Conservation (phyloP, 768 basidiomycete species). For the Sporobolomyces pararoseus region DNA sequence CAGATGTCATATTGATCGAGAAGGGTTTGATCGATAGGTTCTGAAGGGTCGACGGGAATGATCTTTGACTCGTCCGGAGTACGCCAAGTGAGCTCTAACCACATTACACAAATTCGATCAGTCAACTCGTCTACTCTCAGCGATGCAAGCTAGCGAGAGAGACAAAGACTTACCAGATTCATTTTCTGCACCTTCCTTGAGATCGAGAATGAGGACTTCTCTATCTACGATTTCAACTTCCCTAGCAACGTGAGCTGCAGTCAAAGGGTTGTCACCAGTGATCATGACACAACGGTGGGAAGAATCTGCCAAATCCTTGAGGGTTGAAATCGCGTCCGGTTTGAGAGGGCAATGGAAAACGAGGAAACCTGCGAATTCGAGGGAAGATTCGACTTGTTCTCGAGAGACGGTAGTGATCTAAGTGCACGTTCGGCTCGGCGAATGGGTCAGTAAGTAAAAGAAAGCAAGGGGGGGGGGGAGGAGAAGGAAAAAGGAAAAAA, state of each 20-base stretch:
- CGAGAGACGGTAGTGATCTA: constrained; percentile 86
- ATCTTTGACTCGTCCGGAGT: constrained; percentile 87
- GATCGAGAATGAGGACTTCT: constrained; percentile 84
- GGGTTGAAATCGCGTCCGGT: constrained; percentile 77
- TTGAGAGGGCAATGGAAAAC: constrained; percentile 99
- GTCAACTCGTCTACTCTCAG: neutral
- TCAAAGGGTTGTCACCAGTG: constrained; percentile 96
- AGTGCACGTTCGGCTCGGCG: neutral
- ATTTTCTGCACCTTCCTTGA: constrained; percentile 71
- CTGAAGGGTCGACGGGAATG: constrained; percentile 74
- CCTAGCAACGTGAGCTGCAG: constrained; percentile 88
- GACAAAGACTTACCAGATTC: constrained; percentile 60
- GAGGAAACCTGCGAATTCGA: constrained; percentile 89
- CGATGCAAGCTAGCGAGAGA: neutral
- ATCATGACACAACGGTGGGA: constrained; percentile 99
- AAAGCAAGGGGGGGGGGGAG: neutral
- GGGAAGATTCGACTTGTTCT: constrained; percentile 69
- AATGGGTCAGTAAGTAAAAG: neutral
- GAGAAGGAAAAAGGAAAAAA: no score
- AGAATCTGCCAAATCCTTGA: constrained; percentile 92
- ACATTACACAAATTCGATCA: neutral
- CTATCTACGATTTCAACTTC: constrained; percentile 98
- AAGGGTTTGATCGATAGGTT: constrained; percentile 71
- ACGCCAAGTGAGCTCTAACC: constrained; percentile 78
- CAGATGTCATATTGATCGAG: constrained; percentile 92